Base-by-base conservation (phyloP, 208 protist species). In the Endotrypanum monterogeii region DNA sequence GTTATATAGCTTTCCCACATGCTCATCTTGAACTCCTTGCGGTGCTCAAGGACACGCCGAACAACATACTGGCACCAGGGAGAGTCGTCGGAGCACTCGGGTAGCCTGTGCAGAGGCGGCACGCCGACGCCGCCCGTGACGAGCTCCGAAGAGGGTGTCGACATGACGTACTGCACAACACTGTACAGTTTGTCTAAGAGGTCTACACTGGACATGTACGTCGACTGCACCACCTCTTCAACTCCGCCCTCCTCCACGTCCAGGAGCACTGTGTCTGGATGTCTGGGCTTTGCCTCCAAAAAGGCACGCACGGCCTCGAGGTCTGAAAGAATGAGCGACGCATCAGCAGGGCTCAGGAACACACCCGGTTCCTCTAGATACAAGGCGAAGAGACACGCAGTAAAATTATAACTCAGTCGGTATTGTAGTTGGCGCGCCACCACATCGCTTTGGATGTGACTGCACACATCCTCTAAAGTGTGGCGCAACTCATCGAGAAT, bases 51-150 rank as follows among this genome's bases (percentile, higher is more conserved):
- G 20, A 94, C 84, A 7, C 75, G 73, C 9, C 82, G 85, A 25
- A 90, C 80, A 51, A 92, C 71, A 56, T 88, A 88, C 62, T 89
- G 83, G 56, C 89, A 90, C 87, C 85, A 94, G 58, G 89, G 89
- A 3, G 87, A 89, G 66, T 84, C 76, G 39, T 75, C 71, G 28
- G 82, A 79, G 23, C 55, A 76, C 61, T 87, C 83, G 16, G 85
- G 87, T 50, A 94, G 79, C 23, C 65, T 76, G 61, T 73, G 74
- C 44, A 92, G 73, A 9, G 79, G 81, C 14, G 89, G 89, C 41
- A 90, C 87, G 0, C 85, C 89, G 5, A 85, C 80, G 7, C 72
- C 80, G 51, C 89, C 89, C 5, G 74, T 68, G 20, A 84, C 68
- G 4, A 94, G 82, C 56, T 82, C 68, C 20, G 73, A 39, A 8